These are phyloP conservation scores for Geotrichum aggregatum DNA, from an alignment of 1,139 yeast species.

Conservation along the genomic window DNA sequence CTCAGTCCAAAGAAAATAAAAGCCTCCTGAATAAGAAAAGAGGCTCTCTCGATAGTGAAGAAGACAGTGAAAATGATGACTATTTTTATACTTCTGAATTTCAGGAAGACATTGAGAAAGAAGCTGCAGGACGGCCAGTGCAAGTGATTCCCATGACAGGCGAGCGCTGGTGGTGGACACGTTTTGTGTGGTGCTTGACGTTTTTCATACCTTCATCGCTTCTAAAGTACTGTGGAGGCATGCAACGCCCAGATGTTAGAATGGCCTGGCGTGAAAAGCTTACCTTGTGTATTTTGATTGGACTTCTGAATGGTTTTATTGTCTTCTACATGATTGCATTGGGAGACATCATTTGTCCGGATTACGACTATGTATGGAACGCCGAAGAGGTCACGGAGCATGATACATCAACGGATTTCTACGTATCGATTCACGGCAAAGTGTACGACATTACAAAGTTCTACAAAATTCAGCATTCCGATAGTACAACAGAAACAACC, in stretches of 20 bases:
- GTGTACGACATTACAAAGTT: conserved; percentile 43
- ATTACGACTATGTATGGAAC: conserved; percentile 43
- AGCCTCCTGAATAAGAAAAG: conserved; percentile 18
- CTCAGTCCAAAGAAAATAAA: conserved; percentile 15
- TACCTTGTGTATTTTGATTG: conserved; percentile 39
- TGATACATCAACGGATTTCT: conserved; percentile 38
- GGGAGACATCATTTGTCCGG: conserved; percentile 41
- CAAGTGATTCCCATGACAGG: conserved; percentile 35
- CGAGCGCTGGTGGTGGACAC: conserved; percentile 43
- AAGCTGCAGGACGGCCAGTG: conserved; percentile 22
- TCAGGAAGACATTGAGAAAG: conserved; percentile 29
- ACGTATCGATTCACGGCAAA: conserved; percentile 40
- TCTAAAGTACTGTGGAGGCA: conserved; percentile 34
- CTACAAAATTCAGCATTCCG: conserved; percentile 40
- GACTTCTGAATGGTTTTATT: conserved; percentile 39
- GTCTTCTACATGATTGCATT: conserved; percentile 43
- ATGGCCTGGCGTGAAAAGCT: conserved; percentile 45
- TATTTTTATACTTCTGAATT: conserved; percentile 28
- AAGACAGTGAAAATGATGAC: conserved; percentile 25
- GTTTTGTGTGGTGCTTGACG: conserved; percentile 39
- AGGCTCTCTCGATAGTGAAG: conserved; percentile 24
- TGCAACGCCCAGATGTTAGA: conserved; percentile 39
- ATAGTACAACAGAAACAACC: conserved; percentile 35
- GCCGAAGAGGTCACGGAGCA: conserved; percentile 37
- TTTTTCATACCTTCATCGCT: conserved; percentile 43